Percentiles rank a stretch among this genome's conserved stretches.
phyloP scores from a whole-genome alignment of 2,329 filamentous ascomycete species.

The Diaporthe amygdali region DNA sequence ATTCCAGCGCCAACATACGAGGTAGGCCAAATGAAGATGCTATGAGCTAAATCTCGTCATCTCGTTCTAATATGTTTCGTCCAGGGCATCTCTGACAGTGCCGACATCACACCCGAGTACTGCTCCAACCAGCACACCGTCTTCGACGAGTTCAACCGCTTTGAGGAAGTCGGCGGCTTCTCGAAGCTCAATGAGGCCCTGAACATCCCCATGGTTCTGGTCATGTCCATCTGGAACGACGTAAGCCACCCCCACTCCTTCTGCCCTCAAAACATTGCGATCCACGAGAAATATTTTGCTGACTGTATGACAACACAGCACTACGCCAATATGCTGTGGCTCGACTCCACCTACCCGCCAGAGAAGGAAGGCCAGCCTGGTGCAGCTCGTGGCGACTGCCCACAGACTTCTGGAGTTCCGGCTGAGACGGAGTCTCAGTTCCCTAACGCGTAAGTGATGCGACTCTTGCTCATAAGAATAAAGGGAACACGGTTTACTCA shows the following conservation, averaged over 20 bases:
- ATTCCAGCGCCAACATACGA: slow-evolving; percentile 42
- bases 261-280: neutral
- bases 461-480: too few species aligned
- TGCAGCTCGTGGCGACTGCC: slow-evolving; percentile 49
- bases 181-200: slow-evolving; percentile 57
- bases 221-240: slow-evolving; percentile 67
- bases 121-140: slow-evolving; percentile 58
- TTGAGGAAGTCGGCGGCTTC: slow-evolving; percentile 58
- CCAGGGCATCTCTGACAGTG: slow-evolving; percentile 34
- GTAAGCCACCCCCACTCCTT: too few species aligned
- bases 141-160: slow-evolving; percentile 58
- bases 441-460: slow-evolving; percentile 24
- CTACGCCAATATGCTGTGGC: slow-evolving; percentile 66
- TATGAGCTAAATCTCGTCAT: too few species aligned
- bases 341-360: slow-evolving; percentile 61
- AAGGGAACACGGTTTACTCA: too few species aligned
- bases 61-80: slow-evolving; percentile 18
- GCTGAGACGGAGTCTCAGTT: slow-evolving; percentile 38
- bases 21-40: neutral
- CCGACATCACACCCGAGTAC: slow-evolving; percentile 55
- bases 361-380: slow-evolving; percentile 47
- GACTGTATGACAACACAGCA: slow-evolving; percentile 36
- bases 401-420: slow-evolving; percentile 44
- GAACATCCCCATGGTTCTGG: slow-evolving; percentile 63
- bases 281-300: neutral